phyloP scores from a whole-genome alignment of 2,329 filamentous ascomycete genomes.

The Aspergillus tamarii region DNA sequence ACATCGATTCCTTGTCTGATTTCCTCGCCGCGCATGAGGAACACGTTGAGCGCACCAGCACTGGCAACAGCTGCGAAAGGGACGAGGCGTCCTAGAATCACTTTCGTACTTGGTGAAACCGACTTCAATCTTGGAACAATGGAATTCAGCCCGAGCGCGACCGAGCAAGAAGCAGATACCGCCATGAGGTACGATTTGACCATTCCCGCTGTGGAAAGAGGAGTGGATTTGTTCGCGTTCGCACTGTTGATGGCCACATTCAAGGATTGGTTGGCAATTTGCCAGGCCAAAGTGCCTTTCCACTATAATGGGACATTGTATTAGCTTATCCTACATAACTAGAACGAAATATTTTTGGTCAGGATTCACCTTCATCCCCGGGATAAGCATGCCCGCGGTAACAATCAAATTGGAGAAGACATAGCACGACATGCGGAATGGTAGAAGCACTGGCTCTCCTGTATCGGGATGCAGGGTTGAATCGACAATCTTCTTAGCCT shows the following conservation, averaged over 20 bases:
- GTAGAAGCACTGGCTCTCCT: neutral
- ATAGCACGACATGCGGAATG: constrained; percentile 3
- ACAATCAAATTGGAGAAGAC: constrained; percentile 2
- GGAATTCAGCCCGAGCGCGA: neutral
- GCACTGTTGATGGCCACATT: constrained; percentile 1
- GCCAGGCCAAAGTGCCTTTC: neutral
- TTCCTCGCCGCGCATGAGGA: neutral
- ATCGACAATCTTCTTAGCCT: constrained; percentile 2
- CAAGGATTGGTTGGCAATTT: neutral
- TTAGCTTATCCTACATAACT: neutral
- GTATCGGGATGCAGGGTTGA: constrained; percentile 1
- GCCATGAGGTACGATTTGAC: constrained; percentile 1
- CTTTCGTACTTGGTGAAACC: neutral
- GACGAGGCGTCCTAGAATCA: neutral
- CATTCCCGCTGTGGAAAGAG: neutral
- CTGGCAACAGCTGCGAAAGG: constrained; percentile 3
- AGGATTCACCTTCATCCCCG: neutral
- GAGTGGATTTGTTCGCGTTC: constrained; percentile 1
- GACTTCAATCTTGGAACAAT: neutral
- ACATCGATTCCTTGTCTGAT: neutral
- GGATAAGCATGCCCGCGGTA: constrained; percentile 2
- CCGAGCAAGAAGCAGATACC: constrained; percentile 1
- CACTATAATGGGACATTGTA: neutral
- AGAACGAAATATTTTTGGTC: neutral
- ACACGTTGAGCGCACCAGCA: constrained; percentile 1